Percentiles rank a stretch among this genome's conserved stretches.
Evolutionary conservation across 164 flowering plant species (phyloP).

Genomic region (grape (Vitis vinifera)): DNA sequence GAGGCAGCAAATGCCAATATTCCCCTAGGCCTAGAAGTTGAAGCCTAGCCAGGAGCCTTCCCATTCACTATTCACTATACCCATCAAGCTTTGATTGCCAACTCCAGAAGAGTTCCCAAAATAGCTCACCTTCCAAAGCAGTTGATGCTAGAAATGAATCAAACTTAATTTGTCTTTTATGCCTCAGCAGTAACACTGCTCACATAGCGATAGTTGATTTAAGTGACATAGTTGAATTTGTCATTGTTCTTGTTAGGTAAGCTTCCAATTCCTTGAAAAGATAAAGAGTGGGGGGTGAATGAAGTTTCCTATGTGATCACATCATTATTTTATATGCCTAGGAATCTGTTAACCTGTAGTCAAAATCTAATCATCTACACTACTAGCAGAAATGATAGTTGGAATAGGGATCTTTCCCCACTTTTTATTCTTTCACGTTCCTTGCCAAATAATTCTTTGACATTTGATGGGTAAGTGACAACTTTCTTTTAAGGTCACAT

Average conservation of each 20-base stretch:
- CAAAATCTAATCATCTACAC: not conserved
- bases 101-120: too few relatives aligned
- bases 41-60: too few relatives aligned
- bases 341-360: not conserved
- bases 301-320: not conserved
- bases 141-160: too few relatives aligned
- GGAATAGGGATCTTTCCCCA: not conserved
- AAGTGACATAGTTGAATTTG: constrained; percentile 5
- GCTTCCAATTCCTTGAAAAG: not conserved
- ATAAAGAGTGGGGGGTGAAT: not conserved
- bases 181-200: not conserved
- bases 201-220: constrained; percentile 6
- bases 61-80: too few relatives aligned
- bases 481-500: constrained; percentile 2
- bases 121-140: too few relatives aligned
- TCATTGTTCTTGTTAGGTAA: constrained; percentile 15
- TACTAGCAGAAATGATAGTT: not conserved
- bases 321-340: not conserved
- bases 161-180: not conserved
- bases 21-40: too few relatives aligned
- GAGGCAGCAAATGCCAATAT: too few relatives aligned
- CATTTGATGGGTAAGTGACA: constrained; percentile 16
- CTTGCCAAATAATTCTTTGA: constrained; percentile 22
- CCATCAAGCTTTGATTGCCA: too few relatives aligned
- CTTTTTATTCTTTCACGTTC: constrained; percentile 3